Base-by-base conservation (phyloP, 441 rosid genomes). In the Gossypium aridum region DNA sequence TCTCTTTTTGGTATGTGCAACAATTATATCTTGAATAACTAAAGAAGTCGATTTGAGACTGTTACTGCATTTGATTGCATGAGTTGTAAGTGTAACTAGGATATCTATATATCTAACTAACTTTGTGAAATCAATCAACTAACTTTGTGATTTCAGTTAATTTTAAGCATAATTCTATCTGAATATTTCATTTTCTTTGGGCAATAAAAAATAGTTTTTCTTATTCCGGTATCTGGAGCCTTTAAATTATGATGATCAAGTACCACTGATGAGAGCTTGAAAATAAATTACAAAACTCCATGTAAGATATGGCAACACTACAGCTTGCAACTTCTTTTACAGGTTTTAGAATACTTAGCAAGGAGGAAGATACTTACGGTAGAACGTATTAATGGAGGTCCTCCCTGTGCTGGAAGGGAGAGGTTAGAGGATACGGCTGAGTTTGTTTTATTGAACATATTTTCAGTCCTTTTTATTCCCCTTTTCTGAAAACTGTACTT, bases 281-380 rank as follows among this genome's bases (percentile, higher is more conserved):
- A 13, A 45, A 12, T 67, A 67, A 66, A 47, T 23, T 9, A 14
- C 19, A 45, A 69, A 23, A 45, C 2, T 45, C 28, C 43, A 17
- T 2, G 56, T 25, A 69, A 7, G 47, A 78, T 57, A 13, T 64
- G 65, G 62, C 2, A 25, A 64, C 69, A 61, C 61, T 68, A 64
- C 72, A 60, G 57, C 31, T 71, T 57, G 75, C 74, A 64, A 77
- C 73, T 64, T 64, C 72, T 34, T 80, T 73, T 89, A 82, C 94
- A 96, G 99, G 97, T 93, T 70, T 79, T 96, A 75, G 99, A 93
- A 87, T 84, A 93, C 82, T 87, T 96, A 79, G 97, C 97, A 61
- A 59, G 73, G 70, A 89, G 92, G 85, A 88, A 89, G 82, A 91
- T 96, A 77, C 93, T 95, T 80, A 88, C 92, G 37, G 66, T 70